phyloP scores from a whole-genome alignment of 331 rosid species.

The Malus hybrid region DNA sequence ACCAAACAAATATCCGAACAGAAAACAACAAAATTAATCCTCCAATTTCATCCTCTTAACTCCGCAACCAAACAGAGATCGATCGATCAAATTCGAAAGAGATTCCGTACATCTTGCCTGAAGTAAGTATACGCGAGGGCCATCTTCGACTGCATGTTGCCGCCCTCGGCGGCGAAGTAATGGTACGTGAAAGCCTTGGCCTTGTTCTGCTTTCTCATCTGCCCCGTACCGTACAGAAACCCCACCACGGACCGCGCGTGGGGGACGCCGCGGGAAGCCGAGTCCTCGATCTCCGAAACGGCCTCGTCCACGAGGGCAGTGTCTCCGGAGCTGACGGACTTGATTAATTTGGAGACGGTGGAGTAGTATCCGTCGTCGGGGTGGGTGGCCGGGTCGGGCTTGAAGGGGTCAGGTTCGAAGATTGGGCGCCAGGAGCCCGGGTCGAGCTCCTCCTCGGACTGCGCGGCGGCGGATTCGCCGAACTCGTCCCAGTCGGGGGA shows the following conservation, averaged over 20 bases:
- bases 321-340: constrained; percentile 51
- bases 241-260: constrained; percentile 73
- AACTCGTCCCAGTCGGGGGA: constrained; percentile 89
- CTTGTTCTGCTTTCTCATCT: constrained; percentile 56
- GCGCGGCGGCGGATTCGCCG: constrained; percentile 52
- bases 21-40: neutral
- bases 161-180: constrained; percentile 65
- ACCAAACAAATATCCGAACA: neutral
- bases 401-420: constrained; percentile 53
- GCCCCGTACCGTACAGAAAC: constrained; percentile 66
- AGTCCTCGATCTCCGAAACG: constrained; percentile 44
- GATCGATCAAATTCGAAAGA: neutral
- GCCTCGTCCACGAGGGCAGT: constrained; percentile 48
- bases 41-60: neutral
- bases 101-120: constrained; percentile 72
- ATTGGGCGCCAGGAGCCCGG: constrained; percentile 94
- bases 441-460: constrained; percentile 75
- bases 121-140: constrained; percentile 78
- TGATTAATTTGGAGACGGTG: constrained; percentile 37
- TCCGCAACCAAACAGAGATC: constrained; percentile 9
- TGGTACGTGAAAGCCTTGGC: constrained; percentile 67
- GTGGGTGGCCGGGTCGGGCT: constrained; percentile 1
- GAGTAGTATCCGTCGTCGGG: constrained; percentile 48
- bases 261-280: constrained; percentile 35
- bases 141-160: constrained; percentile 92